Conservation (phyloP, 495 filamentous ascomycete species). For the Penicillium tannophilum region DNA sequence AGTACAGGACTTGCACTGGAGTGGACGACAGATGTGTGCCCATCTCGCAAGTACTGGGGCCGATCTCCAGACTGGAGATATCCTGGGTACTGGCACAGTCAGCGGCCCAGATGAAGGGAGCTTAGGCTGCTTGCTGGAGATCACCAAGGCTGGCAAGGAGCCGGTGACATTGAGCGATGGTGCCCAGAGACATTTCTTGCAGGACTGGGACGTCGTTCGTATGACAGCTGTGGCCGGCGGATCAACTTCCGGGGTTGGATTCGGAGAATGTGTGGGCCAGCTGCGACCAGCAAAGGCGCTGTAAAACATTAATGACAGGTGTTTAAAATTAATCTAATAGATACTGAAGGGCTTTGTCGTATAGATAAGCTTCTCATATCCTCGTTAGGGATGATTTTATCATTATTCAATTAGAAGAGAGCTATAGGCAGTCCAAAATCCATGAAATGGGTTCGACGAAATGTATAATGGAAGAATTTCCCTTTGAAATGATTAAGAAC, state of each 20-base stretch:
- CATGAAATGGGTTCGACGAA: neutral
- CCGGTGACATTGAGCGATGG: slow-evolving; percentile 59
- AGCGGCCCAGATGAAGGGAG: slow-evolving; percentile 59
- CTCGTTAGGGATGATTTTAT: neutral
- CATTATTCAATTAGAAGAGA: neutral
- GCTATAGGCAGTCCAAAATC: neutral
- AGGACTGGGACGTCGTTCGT: slow-evolving; percentile 76
- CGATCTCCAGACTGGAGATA: slow-evolving; percentile 70
- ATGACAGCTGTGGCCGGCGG: slow-evolving; percentile 63
- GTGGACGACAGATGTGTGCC: slow-evolving; percentile 83
- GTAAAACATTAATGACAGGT: slow-evolving; percentile 2
- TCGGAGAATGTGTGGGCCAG: slow-evolving; percentile 65
- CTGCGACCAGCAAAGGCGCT: slow-evolving; percentile 34
- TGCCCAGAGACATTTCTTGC: slow-evolving; percentile 61
- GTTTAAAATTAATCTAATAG: neutral
- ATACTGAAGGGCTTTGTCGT: neutral
- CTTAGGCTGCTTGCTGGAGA: slow-evolving; percentile 73
- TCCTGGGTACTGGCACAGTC: slow-evolving; percentile 83
- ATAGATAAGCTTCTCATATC: neutral
- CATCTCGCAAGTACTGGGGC: slow-evolving; percentile 81
- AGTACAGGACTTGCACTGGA: slow-evolving; percentile 71
- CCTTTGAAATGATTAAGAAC: neutral
- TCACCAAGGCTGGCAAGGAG: slow-evolving; percentile 63
- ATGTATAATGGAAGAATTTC: neutral
- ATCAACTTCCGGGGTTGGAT: slow-evolving; percentile 58